Percentiles rank a stretch among this genome's conserved stretches.
Evolutionary conservation across 2,329 filamentous ascomycete genomes (phyloP).

Genomic region (Fusarium fracticaudum): DNA sequence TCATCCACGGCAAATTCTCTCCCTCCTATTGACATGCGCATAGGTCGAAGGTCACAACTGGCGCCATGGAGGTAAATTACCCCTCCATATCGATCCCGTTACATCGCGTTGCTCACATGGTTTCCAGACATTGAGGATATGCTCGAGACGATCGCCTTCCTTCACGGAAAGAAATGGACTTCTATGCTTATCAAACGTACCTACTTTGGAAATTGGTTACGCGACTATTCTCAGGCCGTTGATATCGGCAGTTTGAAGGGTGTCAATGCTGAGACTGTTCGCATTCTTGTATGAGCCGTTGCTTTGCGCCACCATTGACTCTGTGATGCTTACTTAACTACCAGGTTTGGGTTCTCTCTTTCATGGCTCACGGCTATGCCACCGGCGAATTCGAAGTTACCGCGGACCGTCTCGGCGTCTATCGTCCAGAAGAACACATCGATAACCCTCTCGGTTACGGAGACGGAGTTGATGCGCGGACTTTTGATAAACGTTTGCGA

Average conservation of each 20-base stretch:
- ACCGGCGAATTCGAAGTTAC: slow-evolving; percentile 88
- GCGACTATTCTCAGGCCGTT: slow-evolving; percentile 86
- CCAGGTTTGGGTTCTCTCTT: slow-evolving; percentile 80
- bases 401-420: slow-evolving; percentile 80
- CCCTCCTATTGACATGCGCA: slow-evolving; percentile 20
- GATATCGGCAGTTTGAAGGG: slow-evolving; percentile 83
- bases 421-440: slow-evolving; percentile 79
- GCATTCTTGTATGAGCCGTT: slow-evolving; percentile 65
- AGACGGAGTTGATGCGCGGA: slow-evolving; percentile 84
- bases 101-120: slow-evolving; percentile 20
- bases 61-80: slow-evolving; percentile 68
- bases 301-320: not conserved
- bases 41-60: slow-evolving; percentile 75
- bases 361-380: slow-evolving; percentile 85
- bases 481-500: slow-evolving; percentile 82
- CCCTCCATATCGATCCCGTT: slow-evolving; percentile 7
- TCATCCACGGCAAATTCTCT: not conserved
- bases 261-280: slow-evolving; percentile 80
- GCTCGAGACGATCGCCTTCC: slow-evolving; percentile 79
- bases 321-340: not conserved
- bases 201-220: slow-evolving; percentile 89
- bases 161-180: slow-evolving; percentile 87
- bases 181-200: slow-evolving; percentile 79
- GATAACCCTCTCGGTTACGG: slow-evolving; percentile 87
- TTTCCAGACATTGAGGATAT: slow-evolving; percentile 79